phyloP scores from a whole-genome alignment of 1,284 basidiomycete species.

The Agroathelia rolfsii region DNA sequence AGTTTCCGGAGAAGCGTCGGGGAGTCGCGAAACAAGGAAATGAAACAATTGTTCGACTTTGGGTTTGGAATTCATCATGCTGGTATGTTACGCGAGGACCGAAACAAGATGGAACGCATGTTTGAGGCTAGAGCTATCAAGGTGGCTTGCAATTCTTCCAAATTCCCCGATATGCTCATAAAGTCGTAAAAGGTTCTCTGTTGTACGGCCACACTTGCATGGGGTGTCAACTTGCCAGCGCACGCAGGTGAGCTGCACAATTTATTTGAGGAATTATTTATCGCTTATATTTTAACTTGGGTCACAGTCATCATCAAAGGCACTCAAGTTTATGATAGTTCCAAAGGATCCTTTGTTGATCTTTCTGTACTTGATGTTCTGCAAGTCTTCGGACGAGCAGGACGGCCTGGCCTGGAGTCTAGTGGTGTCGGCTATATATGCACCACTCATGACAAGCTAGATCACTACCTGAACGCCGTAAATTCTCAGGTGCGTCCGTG shows the following conservation, averaged over 20 bases:
- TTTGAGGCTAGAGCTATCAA: slow-evolving; percentile 90
- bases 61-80: slow-evolving; percentile 99
- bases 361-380: slow-evolving; percentile 93
- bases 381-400: slow-evolving; percentile 96
- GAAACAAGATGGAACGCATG: slow-evolving; percentile 94
- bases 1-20: slow-evolving; percentile 73
- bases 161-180: slow-evolving; percentile 8
- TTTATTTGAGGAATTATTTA: slow-evolving; percentile 6
- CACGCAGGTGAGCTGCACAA: slow-evolving; percentile 89
- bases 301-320: slow-evolving; percentile 88
- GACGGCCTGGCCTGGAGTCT: slow-evolving; percentile 90
- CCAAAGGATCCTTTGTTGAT: slow-evolving; percentile 85
- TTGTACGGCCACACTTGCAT: slow-evolving; percentile 96
- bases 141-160: slow-evolving; percentile 29
- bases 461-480: slow-evolving; percentile 86
- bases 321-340: slow-evolving; percentile 91
- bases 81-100: slow-evolving; percentile 91
- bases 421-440: slow-evolving; percentile 98
- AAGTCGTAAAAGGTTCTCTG: slow-evolving; percentile 75
- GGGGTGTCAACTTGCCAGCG: slow-evolving; percentile 99
- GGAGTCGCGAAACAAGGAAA: slow-evolving; percentile 86
- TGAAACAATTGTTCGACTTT: slow-evolving; percentile 88
- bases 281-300: slow-evolving; percentile 5
- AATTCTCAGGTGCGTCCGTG: slow-evolving; percentile 62
- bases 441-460: slow-evolving; percentile 87